Evolutionary conservation across 2,329 filamentous ascomycete genomes (phyloP), one percentile per base, ranked within the genome.

Genomic region (Diatrype stigma): DNA sequence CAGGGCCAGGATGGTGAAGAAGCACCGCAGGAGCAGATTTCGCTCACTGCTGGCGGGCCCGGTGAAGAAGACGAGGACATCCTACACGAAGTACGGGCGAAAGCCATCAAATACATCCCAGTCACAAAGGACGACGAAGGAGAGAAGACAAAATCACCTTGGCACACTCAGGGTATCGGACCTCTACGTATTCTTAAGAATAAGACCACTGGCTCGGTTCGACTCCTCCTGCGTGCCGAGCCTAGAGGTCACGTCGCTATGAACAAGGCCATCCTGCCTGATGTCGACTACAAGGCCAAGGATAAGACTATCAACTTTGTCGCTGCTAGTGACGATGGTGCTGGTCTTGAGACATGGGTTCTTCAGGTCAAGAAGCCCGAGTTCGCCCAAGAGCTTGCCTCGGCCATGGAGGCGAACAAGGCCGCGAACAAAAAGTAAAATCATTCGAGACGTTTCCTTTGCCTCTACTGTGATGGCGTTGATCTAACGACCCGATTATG

Each of bases 1-100:
- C 70, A 73, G 54, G 67, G 69, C 58, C 73, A 75, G 59, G 70
- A 72, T 58, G 67, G 69, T 60, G 71, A 71, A 64, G 69, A 69
- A 69, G 81, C 81, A 63, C 77, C 79, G 63, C 79, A 89, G 53
- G 80, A 85, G 66, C 86, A 89, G 67, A 80, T 89, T 57, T 85
- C 86, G 63, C 77, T 93, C 60, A 84, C 84, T 48, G 76, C 80
- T 56, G 80, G 79, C 50, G 81, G 82, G 16, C 80, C 84, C 38
- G 85, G 85, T 22, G 87, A 92, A 66, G 85, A 88, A 64, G 79
- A 89, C 51, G 89, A 94, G 66, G 78, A 82, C 30, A 74, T 85
- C 35, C 66, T 91, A 19, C 80, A 87, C 65, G 86, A 93, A 63
- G 78, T 87, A 14, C 81, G 85, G 22, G 84, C 85, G 42, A 90